These are phyloP conservation scores for Fusarium sp. DNA, from an alignment of 2,329 filamentous ascomycete species.

Conservation along the genomic window DNA sequence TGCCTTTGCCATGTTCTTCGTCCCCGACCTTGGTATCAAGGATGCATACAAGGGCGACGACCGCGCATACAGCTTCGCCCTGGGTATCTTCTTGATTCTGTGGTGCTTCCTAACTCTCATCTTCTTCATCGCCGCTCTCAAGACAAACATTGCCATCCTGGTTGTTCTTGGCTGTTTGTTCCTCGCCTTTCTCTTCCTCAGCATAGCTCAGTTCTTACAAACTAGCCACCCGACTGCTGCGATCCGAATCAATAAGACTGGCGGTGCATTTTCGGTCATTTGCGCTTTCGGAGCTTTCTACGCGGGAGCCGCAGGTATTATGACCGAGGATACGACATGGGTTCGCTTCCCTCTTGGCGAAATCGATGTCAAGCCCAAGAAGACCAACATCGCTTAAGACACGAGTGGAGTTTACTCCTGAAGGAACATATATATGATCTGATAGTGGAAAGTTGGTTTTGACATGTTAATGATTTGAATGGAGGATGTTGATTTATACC, in stretches of 20 bases:
- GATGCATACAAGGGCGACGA: conserved; percentile 55
- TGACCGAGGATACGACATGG: conserved; percentile 57
- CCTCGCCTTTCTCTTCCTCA: conserved; percentile 69
- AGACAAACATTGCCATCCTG: conserved; percentile 70
- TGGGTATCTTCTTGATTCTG: conserved; percentile 69
- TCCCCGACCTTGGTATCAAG: conserved; percentile 63
- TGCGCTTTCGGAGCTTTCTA: conserved; percentile 55
- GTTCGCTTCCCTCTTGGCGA: conserved; percentile 57
- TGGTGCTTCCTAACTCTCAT: conserved; percentile 71
- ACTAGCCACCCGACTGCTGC: conserved; percentile 54
- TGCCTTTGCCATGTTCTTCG: conserved; percentile 68
- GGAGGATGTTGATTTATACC: not conserved
- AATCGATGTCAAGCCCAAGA: conserved; percentile 41
- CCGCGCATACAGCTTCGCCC: conserved; percentile 59
- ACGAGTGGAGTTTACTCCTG: not conserved
- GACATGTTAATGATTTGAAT: not conserved
- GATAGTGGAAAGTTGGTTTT: not conserved
- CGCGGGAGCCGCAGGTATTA: conserved; percentile 55
- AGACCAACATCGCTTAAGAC: conserved; percentile 41
- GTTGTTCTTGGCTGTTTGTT: conserved; percentile 68
- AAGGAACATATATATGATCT: not conserved
- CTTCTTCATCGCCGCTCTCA: conserved; percentile 66
- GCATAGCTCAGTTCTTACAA: conserved; percentile 66
- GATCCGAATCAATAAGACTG: conserved; percentile 58
- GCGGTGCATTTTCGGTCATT: conserved; percentile 54